Evolutionary conservation across 495 filamentous ascomycete species (phyloP), one percentile per base, ranked within the genome.

Genomic region (Aeminium ludgeri): DNA sequence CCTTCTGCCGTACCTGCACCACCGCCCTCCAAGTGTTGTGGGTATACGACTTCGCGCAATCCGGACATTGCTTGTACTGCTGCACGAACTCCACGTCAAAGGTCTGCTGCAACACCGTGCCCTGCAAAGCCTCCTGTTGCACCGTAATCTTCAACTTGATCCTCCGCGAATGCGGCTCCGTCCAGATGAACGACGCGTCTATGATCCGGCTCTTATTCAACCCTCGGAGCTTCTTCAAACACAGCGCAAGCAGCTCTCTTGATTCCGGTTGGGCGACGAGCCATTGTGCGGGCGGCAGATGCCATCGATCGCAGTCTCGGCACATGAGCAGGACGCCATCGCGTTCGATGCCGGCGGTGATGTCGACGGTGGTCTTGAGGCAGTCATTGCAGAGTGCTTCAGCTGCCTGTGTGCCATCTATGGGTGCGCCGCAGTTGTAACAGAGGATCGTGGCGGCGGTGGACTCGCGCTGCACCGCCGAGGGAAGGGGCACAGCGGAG

Each of bases 181-280:
- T 97, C 89, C 89, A 97, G 49, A 94, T 83, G 56, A 97, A 97
- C 52, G 73, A 80, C 28, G 89, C 89, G 52, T 97, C 89, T 54
- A 89, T 84, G 46, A 97, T 86, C 31, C 89, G 68, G 40, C 91
- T 82, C 63, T 83, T 89, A 51, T 72, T 68, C 41, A 97, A 59
- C 30, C 86, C 85, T 38, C 74, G 67, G 41, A 97, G 59, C 52
- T 80, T 82, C 53, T 80, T 71, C 40, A 97, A 62, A 64, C 89
- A 97, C 20, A 95, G 58, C 10, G 89, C 86, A 19, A 97, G 65
- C 32, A 97, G 63, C 59, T 95, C 89, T 59, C 84, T 73, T 17
- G 82, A 89, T 57, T 96, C 89, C 27, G 69, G 81, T 6, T 69
- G 59, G 3, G 87, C 87, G 8, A 73, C 69, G 27, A 93, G 70